Evolutionary conservation across 2,329 filamentous ascomycete species (phyloP).

Genomic region (Paracorniculantispora psalliotae): DNA sequence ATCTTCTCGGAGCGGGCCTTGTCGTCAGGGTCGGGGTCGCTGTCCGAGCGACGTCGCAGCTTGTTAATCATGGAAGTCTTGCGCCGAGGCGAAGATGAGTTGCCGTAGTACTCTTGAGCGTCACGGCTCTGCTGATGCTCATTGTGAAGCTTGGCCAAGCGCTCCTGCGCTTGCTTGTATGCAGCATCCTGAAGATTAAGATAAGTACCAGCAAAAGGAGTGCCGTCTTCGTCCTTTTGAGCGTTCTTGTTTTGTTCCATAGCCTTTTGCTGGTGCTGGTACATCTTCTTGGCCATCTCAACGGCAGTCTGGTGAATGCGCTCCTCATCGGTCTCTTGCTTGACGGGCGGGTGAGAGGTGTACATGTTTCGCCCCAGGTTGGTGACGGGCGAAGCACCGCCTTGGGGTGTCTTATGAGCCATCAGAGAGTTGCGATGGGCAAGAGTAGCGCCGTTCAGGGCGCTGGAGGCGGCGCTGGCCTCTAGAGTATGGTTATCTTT

Average conservation of each 20-base stretch:
- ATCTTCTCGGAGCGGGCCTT: constrained; percentile 67
- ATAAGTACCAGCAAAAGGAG: constrained; percentile 46
- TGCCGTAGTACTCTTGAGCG: constrained; percentile 74
- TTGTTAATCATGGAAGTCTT: constrained; percentile 51
- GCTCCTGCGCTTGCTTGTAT: constrained; percentile 78
- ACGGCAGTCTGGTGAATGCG: constrained; percentile 76
- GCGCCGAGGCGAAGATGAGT: constrained; percentile 33
- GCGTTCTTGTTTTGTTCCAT: constrained; percentile 45
- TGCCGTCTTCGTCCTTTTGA: constrained; percentile 28
- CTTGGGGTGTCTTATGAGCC: constrained; percentile 44
- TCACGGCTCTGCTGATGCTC: constrained; percentile 59
- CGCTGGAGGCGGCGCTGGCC: constrained; percentile 58
- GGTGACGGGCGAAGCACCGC: constrained; percentile 62
- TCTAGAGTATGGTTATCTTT: constrained; percentile 44
- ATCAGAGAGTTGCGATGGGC: constrained; percentile 53
- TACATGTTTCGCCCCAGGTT: constrained; percentile 72
- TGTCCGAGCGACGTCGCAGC: constrained; percentile 59
- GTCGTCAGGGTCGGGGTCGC: constrained; percentile 56
- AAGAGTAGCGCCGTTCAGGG: constrained; percentile 66
- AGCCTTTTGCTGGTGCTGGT: constrained; percentile 61
- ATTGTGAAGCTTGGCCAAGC: constrained; percentile 73
- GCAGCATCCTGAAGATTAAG: constrained; percentile 78
- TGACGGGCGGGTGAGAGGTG: constrained; percentile 67
- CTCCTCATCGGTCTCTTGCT: constrained; percentile 70
- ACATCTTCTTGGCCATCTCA: constrained; percentile 88